Evolutionary conservation across 1,284 basidiomycete species (phyloP).

Genomic region (Lentinula novae-zelandiae): DNA sequence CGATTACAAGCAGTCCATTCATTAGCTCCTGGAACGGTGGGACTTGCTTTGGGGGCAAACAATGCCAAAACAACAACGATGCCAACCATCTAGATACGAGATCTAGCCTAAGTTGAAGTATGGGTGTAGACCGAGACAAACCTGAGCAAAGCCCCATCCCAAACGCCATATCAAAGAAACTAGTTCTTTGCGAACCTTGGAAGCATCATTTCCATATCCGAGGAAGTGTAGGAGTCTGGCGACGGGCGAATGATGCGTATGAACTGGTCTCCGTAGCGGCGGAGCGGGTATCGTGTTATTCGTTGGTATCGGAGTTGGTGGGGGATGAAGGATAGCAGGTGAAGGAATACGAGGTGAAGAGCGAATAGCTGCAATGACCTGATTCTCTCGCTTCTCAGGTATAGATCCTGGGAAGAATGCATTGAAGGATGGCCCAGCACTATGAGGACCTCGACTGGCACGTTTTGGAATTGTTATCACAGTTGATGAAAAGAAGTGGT

Average conservation of each 20-base stretch:
- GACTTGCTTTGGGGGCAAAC: constrained; percentile 48
- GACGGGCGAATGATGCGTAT: constrained; percentile 23
- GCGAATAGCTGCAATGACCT: neutral
- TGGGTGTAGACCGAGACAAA: constrained; percentile 25
- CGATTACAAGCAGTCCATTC: constrained; percentile 68
- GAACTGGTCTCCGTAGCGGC: constrained; percentile 8
- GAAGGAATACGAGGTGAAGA: neutral
- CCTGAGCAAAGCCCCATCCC: constrained; percentile 55
- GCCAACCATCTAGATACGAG: constrained; percentile 40
- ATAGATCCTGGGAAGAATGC: neutral
- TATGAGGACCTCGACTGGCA: constrained; percentile 2
- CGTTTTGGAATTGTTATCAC: constrained; percentile 3
- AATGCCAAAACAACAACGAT: constrained; percentile 54
- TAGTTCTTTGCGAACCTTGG: constrained; percentile 51
- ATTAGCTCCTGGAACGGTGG: constrained; percentile 34
- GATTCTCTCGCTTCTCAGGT: neutral
- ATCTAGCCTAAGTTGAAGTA: neutral
- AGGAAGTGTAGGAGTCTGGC: constrained; percentile 40
- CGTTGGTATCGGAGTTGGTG: neutral
- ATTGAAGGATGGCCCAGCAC: constrained; percentile 11
- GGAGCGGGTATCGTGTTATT: constrained; percentile 5
- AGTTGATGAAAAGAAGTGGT: neutral
- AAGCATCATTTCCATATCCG: constrained; percentile 55
- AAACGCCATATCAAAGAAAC: constrained; percentile 54
- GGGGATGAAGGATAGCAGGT: neutral